Evolutionary conservation across 106 monocot species (phyloP).

Genomic region (Dioscorea zingiberensis): DNA sequence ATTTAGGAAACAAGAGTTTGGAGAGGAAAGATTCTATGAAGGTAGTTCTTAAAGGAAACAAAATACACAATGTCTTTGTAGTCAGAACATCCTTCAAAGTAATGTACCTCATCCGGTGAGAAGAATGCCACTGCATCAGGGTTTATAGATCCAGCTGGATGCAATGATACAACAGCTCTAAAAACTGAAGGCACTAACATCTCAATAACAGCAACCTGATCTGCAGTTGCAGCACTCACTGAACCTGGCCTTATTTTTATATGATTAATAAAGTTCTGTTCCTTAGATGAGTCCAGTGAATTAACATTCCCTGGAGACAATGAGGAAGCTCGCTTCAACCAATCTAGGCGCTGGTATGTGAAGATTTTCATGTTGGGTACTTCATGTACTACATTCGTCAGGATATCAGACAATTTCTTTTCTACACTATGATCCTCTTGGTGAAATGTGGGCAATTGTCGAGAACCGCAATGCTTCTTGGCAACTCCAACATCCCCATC

Average conservation of each 20-base stretch:
- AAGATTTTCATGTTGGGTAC: slow-evolving; percentile 42
- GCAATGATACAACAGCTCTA: slow-evolving; percentile 85
- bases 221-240: slow-evolving; percentile 21
- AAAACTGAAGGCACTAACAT: slow-evolving; percentile 65
- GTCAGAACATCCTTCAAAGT: too few relatives aligned
- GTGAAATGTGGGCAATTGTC: slow-evolving; percentile 13
- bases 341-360: slow-evolving; percentile 74
- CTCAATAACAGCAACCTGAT: slow-evolving; percentile 74
- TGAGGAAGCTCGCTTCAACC: slow-evolving; percentile 73
- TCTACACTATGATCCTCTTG: slow-evolving; percentile 24
- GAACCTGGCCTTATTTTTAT: slow-evolving; percentile 28
- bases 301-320: slow-evolving; percentile 32
- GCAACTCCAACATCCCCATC: slow-evolving; percentile 29
- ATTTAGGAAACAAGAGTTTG: too few relatives aligned
- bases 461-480: slow-evolving; percentile 40
- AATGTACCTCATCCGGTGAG: slow-evolving; percentile 82
- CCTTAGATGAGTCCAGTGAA: slow-evolving; percentile 27
- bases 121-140: slow-evolving; percentile 91
- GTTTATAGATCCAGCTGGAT: slow-evolving; percentile 80
- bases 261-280: slow-evolving; percentile 20
- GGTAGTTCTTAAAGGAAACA: too few relatives aligned
- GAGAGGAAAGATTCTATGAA: too few relatives aligned
- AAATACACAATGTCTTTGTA: too few relatives aligned
- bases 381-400: slow-evolving; percentile 43
- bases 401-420: slow-evolving; percentile 50